Evolutionary conservation across 1,284 basidiomycete genomes (phyloP).

Genomic region (Acaromyces ingoldii): DNA sequence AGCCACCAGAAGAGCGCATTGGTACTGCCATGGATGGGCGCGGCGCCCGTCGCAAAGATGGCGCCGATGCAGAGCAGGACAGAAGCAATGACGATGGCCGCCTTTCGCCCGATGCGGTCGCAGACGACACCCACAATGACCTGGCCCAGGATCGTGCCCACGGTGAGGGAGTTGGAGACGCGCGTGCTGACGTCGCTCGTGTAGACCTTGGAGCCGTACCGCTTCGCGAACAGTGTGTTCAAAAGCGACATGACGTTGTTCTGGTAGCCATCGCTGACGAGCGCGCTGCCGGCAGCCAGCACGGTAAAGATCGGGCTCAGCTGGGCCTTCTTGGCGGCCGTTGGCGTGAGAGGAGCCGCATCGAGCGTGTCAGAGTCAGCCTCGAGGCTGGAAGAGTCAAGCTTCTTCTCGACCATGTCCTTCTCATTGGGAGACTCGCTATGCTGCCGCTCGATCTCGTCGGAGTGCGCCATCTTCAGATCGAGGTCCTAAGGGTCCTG

Average conservation of each 20-base stretch:
- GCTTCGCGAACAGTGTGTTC: conserved; percentile 35
- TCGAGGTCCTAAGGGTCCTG: too few relatives aligned
- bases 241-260: conserved; percentile 53
- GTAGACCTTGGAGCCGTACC: conserved; percentile 56
- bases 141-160: conserved; percentile 66
- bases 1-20: conserved; percentile 70
- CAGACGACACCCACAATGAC: conserved; percentile 65
- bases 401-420: too few relatives aligned
- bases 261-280: conserved; percentile 62
- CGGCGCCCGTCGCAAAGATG: conserved; percentile 66
- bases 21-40: conserved; percentile 59
- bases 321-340: too few relatives aligned
- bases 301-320: conserved; percentile 8
- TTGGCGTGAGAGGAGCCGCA: too few relatives aligned
- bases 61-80: conserved; percentile 67
- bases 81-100: conserved; percentile 60
- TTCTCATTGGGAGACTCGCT: too few relatives aligned
- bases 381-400: too few relatives aligned
- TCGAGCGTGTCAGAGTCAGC: too few relatives aligned
- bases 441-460: too few relatives aligned
- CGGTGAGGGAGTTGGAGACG: conserved; percentile 68
- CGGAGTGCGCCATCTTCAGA: too few relatives aligned
- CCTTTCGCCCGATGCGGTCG: conserved; percentile 60
- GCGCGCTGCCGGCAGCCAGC: conserved; percentile 3
- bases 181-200: conserved; percentile 63